Base-by-base conservation (phyloP, 768 basidiomycete species). In the Hericium erinaceus region DNA sequence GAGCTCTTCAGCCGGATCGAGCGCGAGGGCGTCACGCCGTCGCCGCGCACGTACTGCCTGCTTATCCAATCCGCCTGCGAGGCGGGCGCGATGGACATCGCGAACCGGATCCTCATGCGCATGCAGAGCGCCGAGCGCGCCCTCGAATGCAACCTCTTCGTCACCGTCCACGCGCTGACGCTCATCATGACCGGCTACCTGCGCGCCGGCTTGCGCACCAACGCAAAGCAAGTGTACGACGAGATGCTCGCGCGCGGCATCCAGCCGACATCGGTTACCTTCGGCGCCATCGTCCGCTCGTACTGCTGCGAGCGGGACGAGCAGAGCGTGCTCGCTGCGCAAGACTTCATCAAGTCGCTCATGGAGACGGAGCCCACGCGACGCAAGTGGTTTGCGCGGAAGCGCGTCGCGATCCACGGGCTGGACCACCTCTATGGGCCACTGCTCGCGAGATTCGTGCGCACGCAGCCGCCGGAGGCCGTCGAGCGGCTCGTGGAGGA, bases 21-120 rank as follows among this genome's bases (percentile, higher is more conserved):
- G 57, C 64, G 72, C 39, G 67, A 74, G 7, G 77, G 78, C 3
- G 66, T 86, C 15, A 74, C 75, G 40, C 87, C 91, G 0, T 80
- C 87, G 61, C 68, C 64, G 4, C 75, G 78, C 63, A 84, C 89
- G 0, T 95, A 87, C 68, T 76, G 87, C 1, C 73, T 89, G 49
- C 73, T 92, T 52, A 82, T 94, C 39, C 88, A 90, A 66, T 86
- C 88, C 0, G 88, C 93, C 11, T 87, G 88, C 66, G 88, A 93
- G 64, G 74, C 82, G 16, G 80, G 83, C 5, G 67, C 77, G 56
- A 81, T 93, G 77, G 72, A 74, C 12, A 67, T 80, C 8, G 92
- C 92, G 5, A 68, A 73, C 52, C 75, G 83, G n/a, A 73, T 95
- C 20, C 85, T 87, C 65, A 67, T 70, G 39, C 78, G 88, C 67